Evolutionary conservation across 257 asterid species (phyloP), one percentile per base, ranked within the genome.

Genomic region (Plectranthus barbatus): DNA sequence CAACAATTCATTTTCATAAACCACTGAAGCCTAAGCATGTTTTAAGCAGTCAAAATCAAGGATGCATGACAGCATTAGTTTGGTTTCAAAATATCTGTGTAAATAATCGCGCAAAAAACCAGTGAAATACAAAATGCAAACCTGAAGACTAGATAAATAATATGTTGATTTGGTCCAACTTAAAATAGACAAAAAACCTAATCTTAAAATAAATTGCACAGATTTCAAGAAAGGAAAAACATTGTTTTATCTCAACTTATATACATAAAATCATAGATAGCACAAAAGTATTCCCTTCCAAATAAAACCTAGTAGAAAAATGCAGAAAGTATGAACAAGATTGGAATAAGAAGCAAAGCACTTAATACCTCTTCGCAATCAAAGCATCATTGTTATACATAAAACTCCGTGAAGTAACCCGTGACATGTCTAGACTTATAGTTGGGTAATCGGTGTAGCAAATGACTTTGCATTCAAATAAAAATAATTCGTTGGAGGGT

Each of bases 361-460:
- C 46, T 17, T 19, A n/a, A 19, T 69, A 92, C 99, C 96, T 93
- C 74, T 77, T 80, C 34, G 95, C 90, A 75, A 93, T 78, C 67
- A 82, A 45, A 47, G 84, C 71, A 56, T 82, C 97, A 72, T 93
- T 93, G 73, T 93, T 93, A 75, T 93, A 93, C 94, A 84, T 79
- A 56, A 96, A 87, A 67, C 79, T 85, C 68, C 81, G 83, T 23
- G 85, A 62, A 33, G 67, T 80, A 71, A 93, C 92, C 74, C 97
- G 83, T 45, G 97, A 90, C 99, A 93, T 93, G 78, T 93, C 95
- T 56, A 90, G 77, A 70, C 99, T 93, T 64, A 93, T 93, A 4
- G 99, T 93, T 7, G 99, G 99, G 75, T 93, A 93, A 82, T 93
- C 95, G 3, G 95, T 87, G 72, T 90, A 93, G 80, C 88, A 83